Evolutionary conservation across 805 yeast genomes (phyloP).

Genomic region (Wickerhamiella domercqiae): DNA sequence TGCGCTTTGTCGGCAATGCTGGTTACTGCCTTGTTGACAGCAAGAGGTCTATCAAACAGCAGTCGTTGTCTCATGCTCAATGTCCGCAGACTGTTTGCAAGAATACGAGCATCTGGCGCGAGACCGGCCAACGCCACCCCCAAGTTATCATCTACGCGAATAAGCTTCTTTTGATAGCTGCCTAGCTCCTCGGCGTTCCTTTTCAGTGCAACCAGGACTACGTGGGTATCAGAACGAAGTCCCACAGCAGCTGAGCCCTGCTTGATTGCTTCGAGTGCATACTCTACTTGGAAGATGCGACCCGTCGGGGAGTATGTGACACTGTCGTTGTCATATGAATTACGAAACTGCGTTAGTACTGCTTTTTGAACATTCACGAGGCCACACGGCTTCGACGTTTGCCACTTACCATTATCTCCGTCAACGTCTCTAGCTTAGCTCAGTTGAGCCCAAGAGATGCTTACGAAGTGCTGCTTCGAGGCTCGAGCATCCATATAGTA

Average conservation of each 20-base stretch:
- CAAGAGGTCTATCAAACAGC: conserved; percentile 73
- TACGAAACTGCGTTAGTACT: conserved; percentile 50
- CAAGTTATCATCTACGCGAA: conserved; percentile 82
- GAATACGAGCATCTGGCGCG: conserved; percentile 95
- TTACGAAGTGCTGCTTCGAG: no score
- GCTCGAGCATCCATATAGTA: no score
- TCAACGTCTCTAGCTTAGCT: no score
- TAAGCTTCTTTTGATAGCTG: conserved; percentile 86
- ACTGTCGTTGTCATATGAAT: conserved; percentile 96
- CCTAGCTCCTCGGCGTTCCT: conserved; percentile 96
- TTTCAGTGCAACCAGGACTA: conserved; percentile 84
- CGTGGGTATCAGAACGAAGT: conserved; percentile 68
- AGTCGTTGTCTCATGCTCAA: conserved; percentile 80
- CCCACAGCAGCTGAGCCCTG: conserved; percentile 98
- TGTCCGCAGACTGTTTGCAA: conserved; percentile 76
- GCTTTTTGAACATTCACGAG: background rate
- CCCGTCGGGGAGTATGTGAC: conserved; percentile 96
- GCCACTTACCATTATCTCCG: no score
- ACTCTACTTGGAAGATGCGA: conserved; percentile 74
- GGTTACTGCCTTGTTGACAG: conserved; percentile 67
- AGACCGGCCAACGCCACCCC: conserved; percentile 94
- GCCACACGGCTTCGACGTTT: no score
- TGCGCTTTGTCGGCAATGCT: conserved; percentile 94
- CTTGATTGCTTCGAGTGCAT: conserved; percentile 88
- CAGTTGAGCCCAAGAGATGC: no score